A percentile compares a stretch with the other conserved stretches of the same genome.
These are phyloP conservation scores for Cantharellus anzutake DNA, from an alignment of 768 basidiomycete species.

Conservation along the genomic window DNA sequence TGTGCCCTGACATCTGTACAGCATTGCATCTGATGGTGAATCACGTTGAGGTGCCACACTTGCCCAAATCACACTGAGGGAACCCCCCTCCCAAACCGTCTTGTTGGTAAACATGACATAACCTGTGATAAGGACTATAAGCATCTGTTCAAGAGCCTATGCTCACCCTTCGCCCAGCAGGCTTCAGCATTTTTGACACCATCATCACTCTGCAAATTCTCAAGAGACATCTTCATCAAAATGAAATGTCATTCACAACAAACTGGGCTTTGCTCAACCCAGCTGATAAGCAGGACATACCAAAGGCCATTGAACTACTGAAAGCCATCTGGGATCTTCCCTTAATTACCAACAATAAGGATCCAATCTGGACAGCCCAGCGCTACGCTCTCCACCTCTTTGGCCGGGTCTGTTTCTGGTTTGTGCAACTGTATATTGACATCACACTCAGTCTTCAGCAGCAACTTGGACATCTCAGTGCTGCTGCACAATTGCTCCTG, in stretches of 20 bases:
- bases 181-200: conserved; percentile 13
- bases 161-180: conserved; percentile 14
- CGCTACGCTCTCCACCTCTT: conserved; percentile 13
- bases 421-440: conserved; percentile 17
- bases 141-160: conserved; percentile 18
- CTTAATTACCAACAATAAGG: neutral
- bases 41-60: conserved; percentile 14
- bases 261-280: conserved; percentile 14
- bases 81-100: too few species aligned
- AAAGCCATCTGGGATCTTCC: conserved; percentile 15
- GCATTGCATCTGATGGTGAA: conserved; percentile 18
- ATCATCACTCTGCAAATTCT: conserved; percentile 14
- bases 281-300: conserved; percentile 19
- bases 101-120: conserved; percentile 19
- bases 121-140: conserved; percentile 21
- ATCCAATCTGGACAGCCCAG: conserved; percentile 11
- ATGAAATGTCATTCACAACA: conserved; percentile 1
- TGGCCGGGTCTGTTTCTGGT: conserved; percentile 12
- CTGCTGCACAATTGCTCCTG: too few species aligned
- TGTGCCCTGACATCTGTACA: too few species aligned
- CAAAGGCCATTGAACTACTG: conserved; percentile 14
- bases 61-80: too few species aligned
- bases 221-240: conserved; percentile 11
- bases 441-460: conserved; percentile 16
- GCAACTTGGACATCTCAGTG: conserved; percentile 1